Percentiles rank a stretch among this genome's conserved stretches.
phyloP scores from a whole-genome alignment of 192 early-diverging fungal species.

The Gamsiella multidivaricata region DNA sequence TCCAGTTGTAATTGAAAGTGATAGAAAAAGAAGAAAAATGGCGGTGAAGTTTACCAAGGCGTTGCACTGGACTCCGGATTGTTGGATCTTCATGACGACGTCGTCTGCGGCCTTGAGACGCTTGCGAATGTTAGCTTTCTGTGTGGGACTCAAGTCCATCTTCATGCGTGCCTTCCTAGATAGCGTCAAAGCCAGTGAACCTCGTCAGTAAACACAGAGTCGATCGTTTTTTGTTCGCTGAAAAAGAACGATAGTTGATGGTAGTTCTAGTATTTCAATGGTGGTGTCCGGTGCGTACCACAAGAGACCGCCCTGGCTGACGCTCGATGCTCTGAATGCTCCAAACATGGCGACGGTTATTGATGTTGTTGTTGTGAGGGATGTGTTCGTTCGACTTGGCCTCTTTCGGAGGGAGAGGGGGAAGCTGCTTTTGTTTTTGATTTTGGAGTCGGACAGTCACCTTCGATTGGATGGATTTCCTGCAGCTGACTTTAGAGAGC shows the following conservation, averaged over 20 bases:
- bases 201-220: constrained; percentile 7
- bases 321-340: constrained; percentile 63
- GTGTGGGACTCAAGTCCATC: constrained; percentile 72
- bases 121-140: constrained; percentile 90
- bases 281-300: constrained; percentile 56
- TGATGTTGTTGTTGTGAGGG: not conserved
- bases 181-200: not conserved
- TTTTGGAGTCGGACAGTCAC: too few species aligned
- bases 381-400: too few species aligned
- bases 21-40: too few species aligned
- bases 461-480: too few species aligned
- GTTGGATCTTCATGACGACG: constrained; percentile 74
- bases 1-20: too few species aligned
- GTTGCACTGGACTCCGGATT: constrained; percentile 80
- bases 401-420: too few species aligned
- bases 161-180: constrained; percentile 54
- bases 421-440: too few species aligned
- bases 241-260: too few species aligned
- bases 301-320: constrained; percentile 65
- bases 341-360: constrained; percentile 60
- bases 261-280: constrained; percentile 2
- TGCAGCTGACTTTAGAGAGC: not conserved
- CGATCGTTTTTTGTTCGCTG: not conserved
- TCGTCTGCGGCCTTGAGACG: constrained; percentile 82
- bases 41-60: too few species aligned